Evolutionary conservation across 352 stramenopile genomes (phyloP).

Genomic region (Phytophthora syringae): DNA sequence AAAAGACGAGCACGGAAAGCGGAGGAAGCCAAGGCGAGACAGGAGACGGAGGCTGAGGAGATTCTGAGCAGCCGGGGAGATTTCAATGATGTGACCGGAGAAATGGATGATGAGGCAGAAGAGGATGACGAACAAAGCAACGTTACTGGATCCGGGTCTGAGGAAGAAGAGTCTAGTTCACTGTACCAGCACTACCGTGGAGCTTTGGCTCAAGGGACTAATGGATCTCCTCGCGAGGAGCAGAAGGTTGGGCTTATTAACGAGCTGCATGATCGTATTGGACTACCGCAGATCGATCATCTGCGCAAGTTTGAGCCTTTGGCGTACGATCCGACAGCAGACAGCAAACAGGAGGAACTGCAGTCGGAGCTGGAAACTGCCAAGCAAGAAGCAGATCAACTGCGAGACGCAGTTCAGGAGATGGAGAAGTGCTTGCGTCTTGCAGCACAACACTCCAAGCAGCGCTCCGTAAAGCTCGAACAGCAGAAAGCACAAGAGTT

Average conservation of each 20-base stretch:
- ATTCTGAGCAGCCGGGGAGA: conserved; percentile 16
- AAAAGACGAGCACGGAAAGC: conserved; percentile 59
- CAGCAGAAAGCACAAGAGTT: conserved; percentile 63
- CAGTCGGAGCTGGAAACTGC: conserved; percentile 64
- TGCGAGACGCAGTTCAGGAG: conserved; percentile 60
- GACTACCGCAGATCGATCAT: conserved; percentile 69
- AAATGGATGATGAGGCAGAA: conserved; percentile 21
- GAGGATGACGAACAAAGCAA: conserved; percentile 14
- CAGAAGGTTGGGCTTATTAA: conserved; percentile 83
- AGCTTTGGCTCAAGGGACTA: neutral
- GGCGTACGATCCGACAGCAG: conserved; percentile 46
- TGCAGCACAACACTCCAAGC: conserved; percentile 55
- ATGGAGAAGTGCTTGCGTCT: conserved; percentile 65
- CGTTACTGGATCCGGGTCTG: conserved; percentile 26
- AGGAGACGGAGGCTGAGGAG: conserved; percentile 9
- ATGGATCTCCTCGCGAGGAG: conserved; percentile 43
- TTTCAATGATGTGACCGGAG: conserved; percentile 40
- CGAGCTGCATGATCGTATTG: conserved; percentile 73
- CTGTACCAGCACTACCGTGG: conserved; percentile 12
- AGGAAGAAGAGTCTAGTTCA: conserved; percentile 18
- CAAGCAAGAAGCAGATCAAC: conserved; percentile 60
- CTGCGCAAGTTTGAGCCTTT: conserved; percentile 78
- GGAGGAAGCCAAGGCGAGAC: conserved; percentile 17
- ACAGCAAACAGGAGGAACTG: conserved; percentile 55
- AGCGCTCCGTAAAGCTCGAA: conserved; percentile 67